Conservation (phyloP, 768 basidiomycete genomes). For the Amanita pallidorosea region DNA sequence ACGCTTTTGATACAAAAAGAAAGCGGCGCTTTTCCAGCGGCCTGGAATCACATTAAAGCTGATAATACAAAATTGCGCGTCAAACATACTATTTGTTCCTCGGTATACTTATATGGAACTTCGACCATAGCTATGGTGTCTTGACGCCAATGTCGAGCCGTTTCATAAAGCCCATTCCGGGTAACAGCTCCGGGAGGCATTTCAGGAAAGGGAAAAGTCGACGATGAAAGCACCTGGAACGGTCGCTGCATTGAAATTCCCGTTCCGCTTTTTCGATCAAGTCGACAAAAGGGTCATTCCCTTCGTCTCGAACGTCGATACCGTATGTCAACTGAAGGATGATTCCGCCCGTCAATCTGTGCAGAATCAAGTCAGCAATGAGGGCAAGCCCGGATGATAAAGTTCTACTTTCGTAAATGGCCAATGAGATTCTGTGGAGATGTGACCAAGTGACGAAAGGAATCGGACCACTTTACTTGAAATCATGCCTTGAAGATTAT, state of each 20-base stretch:
- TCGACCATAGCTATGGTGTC: slow-evolving; percentile 28
- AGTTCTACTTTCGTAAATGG: not conserved
- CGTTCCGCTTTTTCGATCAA: slow-evolving; percentile 41
- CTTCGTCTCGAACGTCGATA: not conserved
- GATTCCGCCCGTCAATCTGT: not conserved
- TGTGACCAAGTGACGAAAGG: not conserved
- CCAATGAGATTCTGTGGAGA: not conserved
- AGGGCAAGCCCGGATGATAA: not conserved
- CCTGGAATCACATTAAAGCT: no score
- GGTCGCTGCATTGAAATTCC: slow-evolving; percentile 38
- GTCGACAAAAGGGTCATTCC: slow-evolving; percentile 37
- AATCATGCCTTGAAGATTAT: no score
- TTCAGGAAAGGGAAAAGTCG: slow-evolving; percentile 32
- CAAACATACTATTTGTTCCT: slow-evolving; percentile 32
- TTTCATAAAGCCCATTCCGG: slow-evolving; percentile 42
- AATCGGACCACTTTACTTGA: not conserved
- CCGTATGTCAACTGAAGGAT: not conserved
- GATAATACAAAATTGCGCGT: not conserved
- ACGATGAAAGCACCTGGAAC: slow-evolving; percentile 38
- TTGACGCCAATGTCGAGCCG: slow-evolving; percentile 29
- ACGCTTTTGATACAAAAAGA: slow-evolving; percentile 26
- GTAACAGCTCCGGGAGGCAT: slow-evolving; percentile 44
- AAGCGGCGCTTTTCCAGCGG: slow-evolving; percentile 25
- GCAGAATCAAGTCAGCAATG: not conserved
- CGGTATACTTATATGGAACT: slow-evolving; percentile 27